phyloP scores from a whole-genome alignment of 225 moss, liverwort and hornwort species.

The Pseudisothecium myosuroides region DNA sequence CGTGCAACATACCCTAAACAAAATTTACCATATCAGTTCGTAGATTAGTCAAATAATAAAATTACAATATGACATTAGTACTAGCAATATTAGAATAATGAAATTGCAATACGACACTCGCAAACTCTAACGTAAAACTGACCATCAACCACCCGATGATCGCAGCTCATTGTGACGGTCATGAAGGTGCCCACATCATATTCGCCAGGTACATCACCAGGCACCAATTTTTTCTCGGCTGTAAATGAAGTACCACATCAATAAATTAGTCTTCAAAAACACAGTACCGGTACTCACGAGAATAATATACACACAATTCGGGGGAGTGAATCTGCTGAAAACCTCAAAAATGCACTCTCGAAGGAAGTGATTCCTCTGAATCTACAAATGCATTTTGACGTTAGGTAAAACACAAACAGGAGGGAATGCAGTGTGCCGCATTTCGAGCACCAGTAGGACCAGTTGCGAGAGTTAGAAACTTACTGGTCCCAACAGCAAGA shows the following conservation, averaged over 20 bases:
- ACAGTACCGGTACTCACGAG: not conserved
- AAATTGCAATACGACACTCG: not conserved
- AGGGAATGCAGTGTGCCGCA: not conserved
- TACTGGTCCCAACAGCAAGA: conserved; percentile 85
- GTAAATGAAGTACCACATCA: not conserved
- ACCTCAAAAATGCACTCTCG: not conserved
- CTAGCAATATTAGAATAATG: too few relatives aligned
- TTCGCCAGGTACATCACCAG: conserved; percentile 44
- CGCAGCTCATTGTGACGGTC: conserved; percentile 87
- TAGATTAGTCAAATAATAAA: not conserved
- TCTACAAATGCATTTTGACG: not conserved
- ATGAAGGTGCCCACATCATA: conserved; percentile 61
- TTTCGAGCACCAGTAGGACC: not conserved
- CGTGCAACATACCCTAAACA: not conserved
- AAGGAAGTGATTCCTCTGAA: not conserved
- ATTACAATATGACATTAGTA: too few relatives aligned
- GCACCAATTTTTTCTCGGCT: conserved; percentile 78
- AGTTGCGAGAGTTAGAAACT: not conserved
- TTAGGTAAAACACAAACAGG: not conserved
- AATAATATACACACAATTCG: not conserved
- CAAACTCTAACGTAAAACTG: not conserved
- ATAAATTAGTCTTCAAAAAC: not conserved
- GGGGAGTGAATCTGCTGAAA: not conserved
- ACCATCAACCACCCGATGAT: conserved; percentile 97
- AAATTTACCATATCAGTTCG: not conserved